Conservation (phyloP, 2,329 filamentous ascomycete genomes). For the Aspergillus sp. region DNA sequence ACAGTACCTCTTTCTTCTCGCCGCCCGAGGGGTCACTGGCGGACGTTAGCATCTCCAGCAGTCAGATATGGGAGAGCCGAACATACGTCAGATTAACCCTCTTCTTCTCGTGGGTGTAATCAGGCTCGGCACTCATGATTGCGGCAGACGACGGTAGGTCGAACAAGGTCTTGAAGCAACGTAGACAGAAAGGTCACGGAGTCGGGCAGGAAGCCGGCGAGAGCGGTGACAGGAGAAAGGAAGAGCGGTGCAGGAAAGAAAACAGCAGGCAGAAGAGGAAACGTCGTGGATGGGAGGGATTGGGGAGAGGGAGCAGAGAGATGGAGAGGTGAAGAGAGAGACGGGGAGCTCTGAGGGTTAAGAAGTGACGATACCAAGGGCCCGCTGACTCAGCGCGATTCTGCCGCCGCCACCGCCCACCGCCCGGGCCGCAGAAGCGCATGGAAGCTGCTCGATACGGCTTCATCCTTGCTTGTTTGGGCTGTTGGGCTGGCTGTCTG, state of each 20-base stretch:
- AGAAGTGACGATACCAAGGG: slow-evolving; percentile 28
- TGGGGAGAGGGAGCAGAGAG: slow-evolving; percentile 6
- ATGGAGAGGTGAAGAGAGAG: slow-evolving; percentile 7
- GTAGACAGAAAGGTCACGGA: slow-evolving; percentile 12
- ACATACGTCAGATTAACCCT: slow-evolving; percentile 76
- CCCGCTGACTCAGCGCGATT: slow-evolving; percentile 23
- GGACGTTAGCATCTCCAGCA: slow-evolving; percentile 36
- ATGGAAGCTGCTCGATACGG: slow-evolving; percentile 30
- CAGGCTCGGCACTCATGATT: slow-evolving; percentile 64
- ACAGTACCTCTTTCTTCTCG: slow-evolving; percentile 66
- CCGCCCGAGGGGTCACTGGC: slow-evolving; percentile 78
- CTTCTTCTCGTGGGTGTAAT: slow-evolving; percentile 58
- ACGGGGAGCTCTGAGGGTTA: slow-evolving; percentile 22
- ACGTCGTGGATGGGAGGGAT: slow-evolving; percentile 6
- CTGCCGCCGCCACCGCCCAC: slow-evolving; percentile 15
- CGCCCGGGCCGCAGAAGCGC: slow-evolving; percentile 25
- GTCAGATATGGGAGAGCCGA: slow-evolving; percentile 7
- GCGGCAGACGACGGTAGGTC: slow-evolving; percentile 13
- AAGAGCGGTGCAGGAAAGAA: no score
- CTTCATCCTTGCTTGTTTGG: slow-evolving; percentile 8
- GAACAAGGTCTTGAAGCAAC: slow-evolving; percentile 19
- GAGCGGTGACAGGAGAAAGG: slow-evolving; percentile 4
- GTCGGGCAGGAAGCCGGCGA: slow-evolving; percentile 8
- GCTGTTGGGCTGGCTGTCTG: neutral
- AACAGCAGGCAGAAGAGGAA: slow-evolving; percentile 8